Conservation (phyloP, 2,329 filamentous ascomycete species). For the Sphaerulina musiva region DNA sequence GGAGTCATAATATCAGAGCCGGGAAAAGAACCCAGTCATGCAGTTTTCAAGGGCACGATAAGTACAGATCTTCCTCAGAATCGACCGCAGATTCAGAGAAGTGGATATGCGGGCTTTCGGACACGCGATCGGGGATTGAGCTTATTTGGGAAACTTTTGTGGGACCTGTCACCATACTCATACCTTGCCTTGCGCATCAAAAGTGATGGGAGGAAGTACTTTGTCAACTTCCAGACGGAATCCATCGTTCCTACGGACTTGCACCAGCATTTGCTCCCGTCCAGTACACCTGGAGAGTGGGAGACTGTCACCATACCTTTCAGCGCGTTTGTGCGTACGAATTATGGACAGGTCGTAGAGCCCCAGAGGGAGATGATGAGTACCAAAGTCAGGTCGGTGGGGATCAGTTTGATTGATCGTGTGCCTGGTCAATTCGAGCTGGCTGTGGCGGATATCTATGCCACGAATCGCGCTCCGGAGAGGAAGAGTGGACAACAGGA, state of each 20-base stretch:
- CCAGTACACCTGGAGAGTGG: constrained; percentile 75
- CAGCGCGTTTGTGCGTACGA: constrained; percentile 90
- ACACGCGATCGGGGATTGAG: constrained; percentile 70
- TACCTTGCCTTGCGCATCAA: constrained; percentile 85
- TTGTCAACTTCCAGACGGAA: constrained; percentile 93
- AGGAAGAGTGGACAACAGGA: constrained; percentile 28
- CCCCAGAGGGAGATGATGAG: constrained; percentile 85
- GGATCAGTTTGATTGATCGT: constrained; percentile 82
- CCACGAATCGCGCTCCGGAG: constrained; percentile 60
- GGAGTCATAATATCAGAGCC: constrained; percentile 8
- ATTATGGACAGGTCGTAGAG: constrained; percentile 84
- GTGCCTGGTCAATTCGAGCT: constrained; percentile 84
- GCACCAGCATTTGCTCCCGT: constrained; percentile 85
- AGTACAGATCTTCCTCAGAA: constrained; percentile 75
- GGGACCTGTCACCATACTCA: constrained; percentile 83
- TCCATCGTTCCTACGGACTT: constrained; percentile 90
- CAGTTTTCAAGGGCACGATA: constrained; percentile 79
- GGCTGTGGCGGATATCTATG: constrained; percentile 80
- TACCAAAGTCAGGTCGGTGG: constrained; percentile 77
- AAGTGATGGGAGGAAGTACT: constrained; percentile 85
- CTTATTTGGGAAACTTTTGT: constrained; percentile 77
- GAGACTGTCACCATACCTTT: constrained; percentile 90
- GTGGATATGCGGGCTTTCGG: constrained; percentile 84
- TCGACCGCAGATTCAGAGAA: constrained; percentile 65
- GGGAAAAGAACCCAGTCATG: constrained; percentile 57